Base-by-base conservation (phyloP, 495 filamentous ascomycete genomes). In the Aspergillus cavernicola region DNA sequence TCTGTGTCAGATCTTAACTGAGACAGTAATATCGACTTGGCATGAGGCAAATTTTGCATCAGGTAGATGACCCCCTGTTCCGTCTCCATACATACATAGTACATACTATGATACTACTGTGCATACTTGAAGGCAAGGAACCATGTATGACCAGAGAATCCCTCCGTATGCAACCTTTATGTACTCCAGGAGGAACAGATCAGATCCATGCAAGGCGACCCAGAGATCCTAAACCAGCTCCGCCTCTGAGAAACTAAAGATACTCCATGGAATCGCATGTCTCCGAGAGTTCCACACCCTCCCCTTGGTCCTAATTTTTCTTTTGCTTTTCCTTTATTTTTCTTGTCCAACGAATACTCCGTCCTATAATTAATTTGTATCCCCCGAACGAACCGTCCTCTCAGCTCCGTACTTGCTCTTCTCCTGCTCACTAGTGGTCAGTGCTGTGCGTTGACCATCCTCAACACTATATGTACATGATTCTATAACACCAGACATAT, bases 331-430 rank as follows among this genome's bases (percentile, higher is more conserved):
- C 33, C 36, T 56, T 50, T 45, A 50, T 39, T 29, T 22, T 42
- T 38, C 15, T 45, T 15, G 38, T 35, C 31, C 29, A 44, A 40
- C 49, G 23, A 19, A 12, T 51, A 44, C 47, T 60, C 28, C 51
- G 7, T 55, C 49, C 58, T 57, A 55, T 57, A 57, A 53, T 55
- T 62, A 49, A 48, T 57, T 55, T 50, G 50, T 45, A 53, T 36
- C 29, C 50, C 49, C 60, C 49, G 48, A 40, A 33, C 31, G 31
- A 11, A 33, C 31, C 31, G 11, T 33, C 11, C 11, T 36, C 31
- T 36, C 52, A 47, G 43, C 44, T 52, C 56, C 38, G 50, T 55
- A 51, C 51, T 47, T 41, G n/a, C 43, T 63, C n/a, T 47, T 16
- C 31, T 19, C 9, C 29, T 23, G 15, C 5, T 42, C 39, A n/a